Base-by-base conservation (phyloP, 495 filamentous ascomycete species). In the Corynascus novoguineensis region DNA sequence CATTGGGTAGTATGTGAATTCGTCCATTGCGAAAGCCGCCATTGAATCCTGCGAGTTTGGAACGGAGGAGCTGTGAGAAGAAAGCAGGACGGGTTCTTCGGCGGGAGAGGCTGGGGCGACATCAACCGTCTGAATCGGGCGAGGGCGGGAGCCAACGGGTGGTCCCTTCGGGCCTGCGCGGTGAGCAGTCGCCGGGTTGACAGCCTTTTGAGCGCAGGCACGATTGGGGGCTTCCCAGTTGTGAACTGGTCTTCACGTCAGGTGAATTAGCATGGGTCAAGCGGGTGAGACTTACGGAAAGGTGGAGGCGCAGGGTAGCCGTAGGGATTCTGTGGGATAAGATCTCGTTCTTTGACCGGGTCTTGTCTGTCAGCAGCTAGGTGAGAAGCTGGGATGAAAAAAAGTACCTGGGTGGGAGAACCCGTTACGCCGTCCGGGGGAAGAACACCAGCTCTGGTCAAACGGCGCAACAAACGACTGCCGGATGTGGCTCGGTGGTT, bases 221-320 rank as follows among this genome's bases (percentile, higher is more conserved):
- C 60, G 60, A 45, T 60, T 62, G 28, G 63, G 61, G 2, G 19
- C 31, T 12, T 54, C 40, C 48, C 48, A 52, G 56, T 58, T 58
- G 47, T 50, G 56, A 8, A n/a, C 49, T 44, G 31, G 12, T 19
- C 21, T 48, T 49, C 0, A 27, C 3, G 25, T 5, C 0, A 17
- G 4, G 25, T n/a, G 44, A 1, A 21, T 49, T 49, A 34, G 46
- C 34, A 17, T 11, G 22, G 24, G 10, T 25, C 40, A n/a, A 7
- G 19, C 46, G 32, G 3, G n/a, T 2, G 35, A 32, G 28, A 60
- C 65, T 61, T 40, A 67, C 65, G 34, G 35, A 67, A 67, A 9
- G 57, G 34, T 3, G 62, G 55, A 3, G 65, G 60, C 4, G 27
- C 21, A 9, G 31, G 57, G 28, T 65, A 67, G 19, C 61, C 64